Evolutionary conservation across 2,329 filamentous ascomycete species (phyloP).

Genomic region (Geosmithia morbida): DNA sequence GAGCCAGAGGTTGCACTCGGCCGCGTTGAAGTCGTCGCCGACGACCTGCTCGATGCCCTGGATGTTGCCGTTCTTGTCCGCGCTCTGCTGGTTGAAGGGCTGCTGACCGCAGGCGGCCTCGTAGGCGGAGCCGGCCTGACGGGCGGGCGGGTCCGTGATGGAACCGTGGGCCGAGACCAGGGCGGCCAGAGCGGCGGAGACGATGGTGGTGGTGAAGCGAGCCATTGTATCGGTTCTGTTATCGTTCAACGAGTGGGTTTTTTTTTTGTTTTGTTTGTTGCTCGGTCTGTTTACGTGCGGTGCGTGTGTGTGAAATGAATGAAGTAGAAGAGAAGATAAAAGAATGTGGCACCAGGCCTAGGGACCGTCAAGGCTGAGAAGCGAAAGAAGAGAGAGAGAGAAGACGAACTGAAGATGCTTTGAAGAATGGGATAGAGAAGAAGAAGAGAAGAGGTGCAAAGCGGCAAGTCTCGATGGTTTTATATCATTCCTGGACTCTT

Average conservation of each 20-base stretch:
- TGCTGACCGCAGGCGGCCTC: constrained; percentile 26
- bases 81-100: constrained; percentile 16
- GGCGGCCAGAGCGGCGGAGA: constrained; percentile 10
- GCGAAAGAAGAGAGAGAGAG: neutral
- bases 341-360: constrained; percentile 1
- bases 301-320: no score
- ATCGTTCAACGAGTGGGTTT: neutral
- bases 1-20: constrained; percentile 23
- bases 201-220: constrained; percentile 3
- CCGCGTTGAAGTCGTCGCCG: constrained; percentile 5
- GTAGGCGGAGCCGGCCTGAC: constrained; percentile 26
- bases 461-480: no score
- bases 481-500: no score
- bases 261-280: neutral
- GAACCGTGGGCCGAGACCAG: constrained; percentile 27
- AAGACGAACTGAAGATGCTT: no score
- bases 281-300: no score
- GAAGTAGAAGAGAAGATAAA: neutral
- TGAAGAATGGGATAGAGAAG: no score
- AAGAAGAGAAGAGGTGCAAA: no score
- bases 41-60: constrained; percentile 17
- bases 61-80: constrained; percentile 22
- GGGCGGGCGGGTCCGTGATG: constrained; percentile 24
- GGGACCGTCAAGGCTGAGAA: neutral
- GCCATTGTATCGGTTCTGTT: constrained; percentile 9